phyloP scores from a whole-genome alignment of 331 rosid species.

The Spiraea crenata region DNA sequence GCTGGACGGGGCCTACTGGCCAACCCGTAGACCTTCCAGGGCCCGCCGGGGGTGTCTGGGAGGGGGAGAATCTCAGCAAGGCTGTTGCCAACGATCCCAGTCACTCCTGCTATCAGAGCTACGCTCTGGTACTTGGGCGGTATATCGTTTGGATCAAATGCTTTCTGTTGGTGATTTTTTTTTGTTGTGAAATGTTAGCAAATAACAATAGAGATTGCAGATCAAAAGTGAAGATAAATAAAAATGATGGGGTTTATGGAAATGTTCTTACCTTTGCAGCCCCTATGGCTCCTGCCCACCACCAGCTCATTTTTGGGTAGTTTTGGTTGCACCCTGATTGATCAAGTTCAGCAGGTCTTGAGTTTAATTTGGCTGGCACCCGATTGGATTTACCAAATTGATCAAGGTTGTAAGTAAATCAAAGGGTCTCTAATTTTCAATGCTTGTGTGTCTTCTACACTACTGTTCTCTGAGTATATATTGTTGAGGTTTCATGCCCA shows the following conservation, averaged over 20 bases:
- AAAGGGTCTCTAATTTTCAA: too few relatives aligned
- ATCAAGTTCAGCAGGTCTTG: too few relatives aligned
- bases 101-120: conserved; percentile 26
- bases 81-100: conserved; percentile 31
- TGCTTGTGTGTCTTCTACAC: not conserved
- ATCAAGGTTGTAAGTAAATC: too few relatives aligned
- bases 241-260: not conserved
- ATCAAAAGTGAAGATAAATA: not conserved
- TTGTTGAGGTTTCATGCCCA: not conserved
- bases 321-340: not conserved
- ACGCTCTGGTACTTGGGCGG: conserved; percentile 21
- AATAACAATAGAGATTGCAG: not conserved
- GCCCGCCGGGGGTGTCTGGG: conserved; percentile 28
- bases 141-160: not conserved
- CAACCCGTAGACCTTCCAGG: conserved; percentile 27
- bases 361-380: too few relatives aligned
- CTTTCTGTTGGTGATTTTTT: conserved; percentile 4
- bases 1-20: conserved; percentile 13
- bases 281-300: conserved; percentile 33
- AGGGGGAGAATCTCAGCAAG: conserved; percentile 35
- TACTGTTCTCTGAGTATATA: not conserved
- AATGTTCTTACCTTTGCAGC: conserved; percentile 28
- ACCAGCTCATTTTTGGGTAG: conserved; percentile 24
- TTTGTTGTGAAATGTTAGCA: not conserved
- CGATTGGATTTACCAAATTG: too few relatives aligned